Evolutionary conservation across 139 green algal genomes (phyloP).

Genomic region (Closterium sp.): DNA sequence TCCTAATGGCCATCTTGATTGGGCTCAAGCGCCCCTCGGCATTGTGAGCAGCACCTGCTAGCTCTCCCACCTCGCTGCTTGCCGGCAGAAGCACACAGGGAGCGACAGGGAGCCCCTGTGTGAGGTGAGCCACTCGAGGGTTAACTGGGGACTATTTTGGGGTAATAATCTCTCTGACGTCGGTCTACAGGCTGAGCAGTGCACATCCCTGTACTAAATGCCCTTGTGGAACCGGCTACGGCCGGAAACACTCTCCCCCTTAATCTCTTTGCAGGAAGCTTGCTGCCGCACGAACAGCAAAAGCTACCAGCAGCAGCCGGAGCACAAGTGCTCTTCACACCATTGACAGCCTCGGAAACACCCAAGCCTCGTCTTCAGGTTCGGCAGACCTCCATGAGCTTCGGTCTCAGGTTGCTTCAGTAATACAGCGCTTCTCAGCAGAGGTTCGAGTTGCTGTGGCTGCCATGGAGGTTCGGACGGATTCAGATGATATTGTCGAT

Average conservation of each 20-base stretch:
- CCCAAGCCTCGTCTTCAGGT: background rate
- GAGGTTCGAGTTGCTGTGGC: background rate
- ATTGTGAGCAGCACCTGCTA: too few relatives aligned
- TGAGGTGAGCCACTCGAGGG: too few relatives aligned
- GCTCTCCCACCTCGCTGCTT: too few relatives aligned
- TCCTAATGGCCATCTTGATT: too few relatives aligned
- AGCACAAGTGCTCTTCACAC: background rate
- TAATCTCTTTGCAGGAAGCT: background rate
- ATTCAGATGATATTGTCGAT: background rate
- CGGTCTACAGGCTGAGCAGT: too few relatives aligned
- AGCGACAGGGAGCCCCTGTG: too few relatives aligned
- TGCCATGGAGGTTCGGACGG: background rate
- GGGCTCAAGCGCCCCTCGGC: too few relatives aligned
- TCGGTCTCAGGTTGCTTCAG: background rate
- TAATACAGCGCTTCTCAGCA: background rate
- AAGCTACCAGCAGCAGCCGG: background rate
- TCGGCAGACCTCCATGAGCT: background rate
- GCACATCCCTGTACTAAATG: too few relatives aligned
- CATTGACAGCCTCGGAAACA: background rate
- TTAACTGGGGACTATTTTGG: too few relatives aligned
- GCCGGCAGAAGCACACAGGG: too few relatives aligned
- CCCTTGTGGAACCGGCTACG: background rate
- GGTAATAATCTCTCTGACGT: too few relatives aligned
- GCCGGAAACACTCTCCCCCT: background rate
- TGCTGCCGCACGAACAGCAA: background rate